phyloP scores from a whole-genome alignment of 306 rosid genomes.

The Trifolium fragiferum region DNA sequence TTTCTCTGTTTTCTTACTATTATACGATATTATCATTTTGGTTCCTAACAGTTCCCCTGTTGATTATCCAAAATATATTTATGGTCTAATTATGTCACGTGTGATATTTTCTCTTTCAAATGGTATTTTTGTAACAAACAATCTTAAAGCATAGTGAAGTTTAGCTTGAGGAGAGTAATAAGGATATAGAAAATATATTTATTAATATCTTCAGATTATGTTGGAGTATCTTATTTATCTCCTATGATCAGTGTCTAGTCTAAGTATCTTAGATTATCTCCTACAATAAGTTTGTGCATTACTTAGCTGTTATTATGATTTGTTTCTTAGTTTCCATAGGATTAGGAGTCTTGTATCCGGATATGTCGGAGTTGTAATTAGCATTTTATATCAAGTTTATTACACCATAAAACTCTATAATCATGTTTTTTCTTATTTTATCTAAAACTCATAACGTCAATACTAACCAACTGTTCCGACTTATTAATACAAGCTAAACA shows the following conservation, averaged over 20 bases:
- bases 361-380: not conserved
- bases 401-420: not conserved
- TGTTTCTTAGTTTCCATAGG: not conserved
- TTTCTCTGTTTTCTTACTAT: too few relatives aligned
- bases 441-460: not conserved
- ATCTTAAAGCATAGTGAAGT: not conserved
- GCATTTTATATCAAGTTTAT: not conserved
- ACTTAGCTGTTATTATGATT: not conserved
- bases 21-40: too few relatives aligned
- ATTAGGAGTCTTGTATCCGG: not conserved
- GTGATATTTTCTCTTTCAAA: not conserved
- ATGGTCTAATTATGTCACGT: not conserved
- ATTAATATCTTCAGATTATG: not conserved
- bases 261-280: not conserved
- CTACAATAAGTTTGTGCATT: not conserved
- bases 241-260: not conserved
- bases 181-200: not conserved
- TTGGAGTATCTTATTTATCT: not conserved
- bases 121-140: not conserved
- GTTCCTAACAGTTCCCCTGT: too few relatives aligned
- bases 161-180: not conserved
- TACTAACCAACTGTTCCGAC: constrained; percentile 4
- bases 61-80: not conserved
- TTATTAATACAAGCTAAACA: not conserved
- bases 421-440: not conserved